Evolutionary conservation across 306 rosid species (phyloP), one percentile per base, ranked within the genome.

Genomic region (Purshia tridentata): DNA sequence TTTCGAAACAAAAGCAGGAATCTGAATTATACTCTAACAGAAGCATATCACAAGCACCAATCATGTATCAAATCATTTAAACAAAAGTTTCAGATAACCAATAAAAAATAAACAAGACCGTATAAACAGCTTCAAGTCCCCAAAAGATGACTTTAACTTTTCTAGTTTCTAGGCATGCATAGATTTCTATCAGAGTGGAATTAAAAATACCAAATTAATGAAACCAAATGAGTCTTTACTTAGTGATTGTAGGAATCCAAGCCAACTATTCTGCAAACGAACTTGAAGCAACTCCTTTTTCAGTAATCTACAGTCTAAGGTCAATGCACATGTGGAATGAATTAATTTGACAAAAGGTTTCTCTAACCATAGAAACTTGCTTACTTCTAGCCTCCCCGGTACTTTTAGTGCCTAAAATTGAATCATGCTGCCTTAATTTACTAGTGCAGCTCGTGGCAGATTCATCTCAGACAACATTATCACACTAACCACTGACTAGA

Each of bases 1-100:
- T 41, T 76, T 37, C 73, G 29, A 76, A 82, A 83, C 79, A 76
- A 63, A 72, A 57, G 65, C 72, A 80, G 58, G 72, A 68, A 66
- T 71, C 77, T 20, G 67, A 81, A 82, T 72, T 65, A 72, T 66
- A 69, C 68, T 23, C 22, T 57, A 62, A 64, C 72, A 79, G 39
- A 67, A 64, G 52, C 58, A 66, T 23, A 68, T 60, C 58, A 72
- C 64, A 59, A 72, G 70, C 63, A 76, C 39, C 54, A 55, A 29
- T 55, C 35, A 23, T 65, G 48, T 12, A 57, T 49, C 59, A 63
- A 29, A 67, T 72, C 62, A 51, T 52, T 19, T 22, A 14, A 73
- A 59, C 42, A 40, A 77, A 56, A 40, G 56, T 22, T 22, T 44
- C 50, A 49, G 63, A 54, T 19, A 16, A 37, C 41, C 16, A 16